Conservation (phyloP, 2,329 filamentous ascomycete species). For the Sarocladiaceae sp. region DNA sequence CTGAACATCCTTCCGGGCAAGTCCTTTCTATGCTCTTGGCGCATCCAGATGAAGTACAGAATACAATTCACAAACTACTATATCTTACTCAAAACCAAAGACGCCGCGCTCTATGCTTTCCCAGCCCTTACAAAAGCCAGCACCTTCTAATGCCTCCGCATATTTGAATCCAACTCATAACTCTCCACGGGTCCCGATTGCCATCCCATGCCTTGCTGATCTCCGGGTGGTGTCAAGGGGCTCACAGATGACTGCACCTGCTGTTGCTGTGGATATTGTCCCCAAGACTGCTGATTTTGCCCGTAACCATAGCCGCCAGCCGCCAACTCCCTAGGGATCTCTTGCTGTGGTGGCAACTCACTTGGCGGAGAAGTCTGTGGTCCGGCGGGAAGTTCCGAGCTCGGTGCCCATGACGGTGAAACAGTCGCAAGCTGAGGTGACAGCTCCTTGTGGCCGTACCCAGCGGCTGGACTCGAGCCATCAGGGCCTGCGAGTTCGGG, state of each 20-base stretch:
- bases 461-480: not conserved
- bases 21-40: no score
- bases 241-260: constrained; percentile 3
- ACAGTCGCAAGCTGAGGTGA: not conserved
- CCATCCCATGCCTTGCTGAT: constrained; percentile 21
- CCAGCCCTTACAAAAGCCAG: no score
- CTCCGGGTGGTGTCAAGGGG: constrained; percentile 13
- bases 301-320: not conserved
- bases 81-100: no score
- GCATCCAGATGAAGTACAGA: no score
- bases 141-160: not conserved
- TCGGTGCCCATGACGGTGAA: not conserved
- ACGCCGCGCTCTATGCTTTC: constrained; percentile 2
- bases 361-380: not conserved
- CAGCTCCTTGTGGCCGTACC: constrained; percentile 11
- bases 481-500: constrained; percentile 21
- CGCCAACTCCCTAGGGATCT: constrained; percentile 4
- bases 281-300: constrained; percentile 7
- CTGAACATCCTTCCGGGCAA: no score
- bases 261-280: not conserved
- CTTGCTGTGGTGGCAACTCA: not conserved
- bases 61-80: no score
- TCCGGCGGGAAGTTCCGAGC: not conserved
- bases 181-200: constrained; percentile 29
- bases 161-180: constrained; percentile 22